Evolutionary conservation across 2,329 filamentous ascomycete genomes (phyloP).

Genomic region (Pseudocercospora vitis): DNA sequence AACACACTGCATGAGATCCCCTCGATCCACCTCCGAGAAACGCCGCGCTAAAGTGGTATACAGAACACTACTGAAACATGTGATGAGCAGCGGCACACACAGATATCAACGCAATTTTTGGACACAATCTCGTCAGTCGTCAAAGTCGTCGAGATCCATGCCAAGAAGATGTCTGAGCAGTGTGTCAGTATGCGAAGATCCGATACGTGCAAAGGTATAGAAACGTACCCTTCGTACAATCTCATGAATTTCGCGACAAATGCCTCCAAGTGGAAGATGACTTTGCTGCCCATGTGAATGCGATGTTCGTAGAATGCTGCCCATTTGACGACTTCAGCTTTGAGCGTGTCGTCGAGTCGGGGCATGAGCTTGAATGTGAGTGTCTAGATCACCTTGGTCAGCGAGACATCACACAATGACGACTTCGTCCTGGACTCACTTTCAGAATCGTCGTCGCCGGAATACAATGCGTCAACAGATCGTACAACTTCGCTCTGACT

Average conservation of each 20-base stretch:
- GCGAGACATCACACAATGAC: neutral
- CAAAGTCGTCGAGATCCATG: constrained; percentile 64
- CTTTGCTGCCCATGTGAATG: constrained; percentile 82
- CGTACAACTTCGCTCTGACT: constrained; percentile 92
- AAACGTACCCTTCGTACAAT: constrained; percentile 87
- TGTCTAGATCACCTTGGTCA: constrained; percentile 51
- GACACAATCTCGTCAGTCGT: constrained; percentile 37
- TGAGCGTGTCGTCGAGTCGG: constrained; percentile 83
- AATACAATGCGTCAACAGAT: constrained; percentile 95
- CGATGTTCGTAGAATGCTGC: constrained; percentile 96
- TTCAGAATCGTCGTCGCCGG: constrained; percentile 92
- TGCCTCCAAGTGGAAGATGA: constrained; percentile 96
- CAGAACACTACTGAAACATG: constrained; percentile 18
- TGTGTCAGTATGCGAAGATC: constrained; percentile 19
- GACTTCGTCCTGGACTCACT: constrained; percentile 42
- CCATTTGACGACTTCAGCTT: constrained; percentile 92
- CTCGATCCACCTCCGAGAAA: constrained; percentile 17
- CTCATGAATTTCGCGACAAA: constrained; percentile 99
- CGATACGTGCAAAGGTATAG: no score
- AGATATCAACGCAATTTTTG: constrained; percentile 28
- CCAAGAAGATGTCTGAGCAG: constrained; percentile 67
- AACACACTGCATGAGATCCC: constrained; percentile 11
- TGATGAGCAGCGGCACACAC: constrained; percentile 13
- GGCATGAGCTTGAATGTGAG: constrained; percentile 90
- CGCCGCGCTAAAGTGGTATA: constrained; percentile 32